Percentiles rank a stretch among this genome's conserved stretches.
These are phyloP conservation scores for Monilinia polystroma DNA, from an alignment of 2,329 filamentous ascomycete species.

Conservation along the genomic window DNA sequence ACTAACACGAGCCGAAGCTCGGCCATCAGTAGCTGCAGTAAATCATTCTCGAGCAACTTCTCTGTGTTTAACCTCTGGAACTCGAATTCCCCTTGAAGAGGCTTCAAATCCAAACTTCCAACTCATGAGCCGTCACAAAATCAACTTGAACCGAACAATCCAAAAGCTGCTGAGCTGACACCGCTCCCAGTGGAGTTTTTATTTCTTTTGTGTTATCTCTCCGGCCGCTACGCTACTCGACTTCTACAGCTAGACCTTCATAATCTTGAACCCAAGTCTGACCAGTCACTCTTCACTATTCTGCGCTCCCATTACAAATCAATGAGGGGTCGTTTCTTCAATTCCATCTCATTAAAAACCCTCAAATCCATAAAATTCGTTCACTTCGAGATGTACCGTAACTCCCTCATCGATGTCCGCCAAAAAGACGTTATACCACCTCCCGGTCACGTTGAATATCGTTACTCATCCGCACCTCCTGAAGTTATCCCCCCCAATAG, in stretches of 20 bases:
- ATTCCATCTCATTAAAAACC: constrained; percentile 25
- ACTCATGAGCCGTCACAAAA: constrained; percentile 2
- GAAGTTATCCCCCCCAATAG: constrained; percentile 30
- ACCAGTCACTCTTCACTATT: constrained; percentile 28
- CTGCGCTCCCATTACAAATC: constrained; percentile 24
- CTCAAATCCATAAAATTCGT: constrained; percentile 33
- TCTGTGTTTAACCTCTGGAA: background rate
- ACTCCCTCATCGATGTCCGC: constrained; percentile 29
- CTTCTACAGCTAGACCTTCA: constrained; percentile 29
- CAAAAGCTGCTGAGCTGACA: background rate
- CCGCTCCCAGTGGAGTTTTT: constrained; percentile 13
- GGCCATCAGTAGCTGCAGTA: background rate
- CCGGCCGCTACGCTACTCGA: constrained; percentile 28
- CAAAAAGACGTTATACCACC: constrained; percentile 31
- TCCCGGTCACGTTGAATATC: constrained; percentile 26
- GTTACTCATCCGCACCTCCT: constrained; percentile 28
- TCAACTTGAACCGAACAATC: constrained; percentile 5
- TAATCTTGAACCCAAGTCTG: constrained; percentile 21
- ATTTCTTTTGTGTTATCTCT: constrained; percentile 29
- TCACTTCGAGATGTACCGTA: constrained; percentile 28
- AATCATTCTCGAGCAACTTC: background rate
- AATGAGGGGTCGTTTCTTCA: constrained; percentile 23
- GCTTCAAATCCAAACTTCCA: constrained; percentile 9
- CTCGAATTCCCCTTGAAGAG: background rate
- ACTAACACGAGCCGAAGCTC: background rate